A percentile compares a stretch with the other conserved stretches of the same genome.
Evolutionary conservation across 2,329 filamentous ascomycete genomes (phyloP).

Genomic region (Hypoxylon sp.): DNA sequence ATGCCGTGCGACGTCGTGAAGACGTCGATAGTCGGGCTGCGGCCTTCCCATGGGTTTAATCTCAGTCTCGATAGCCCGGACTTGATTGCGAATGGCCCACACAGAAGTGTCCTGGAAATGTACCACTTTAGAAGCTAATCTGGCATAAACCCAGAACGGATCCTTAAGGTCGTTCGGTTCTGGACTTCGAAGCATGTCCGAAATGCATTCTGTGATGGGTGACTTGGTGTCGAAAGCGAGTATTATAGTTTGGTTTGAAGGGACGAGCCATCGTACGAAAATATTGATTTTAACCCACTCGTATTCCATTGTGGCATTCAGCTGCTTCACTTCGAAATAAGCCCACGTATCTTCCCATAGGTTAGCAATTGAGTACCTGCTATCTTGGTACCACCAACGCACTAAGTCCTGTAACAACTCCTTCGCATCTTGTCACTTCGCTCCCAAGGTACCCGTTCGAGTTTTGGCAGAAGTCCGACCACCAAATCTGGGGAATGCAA

Average conservation of each 20-base stretch:
- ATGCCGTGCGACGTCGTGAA: conserved; percentile 63
- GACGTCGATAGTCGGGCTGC: conserved; percentile 53
- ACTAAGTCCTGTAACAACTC: background rate
- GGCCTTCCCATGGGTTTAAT: conserved; percentile 39
- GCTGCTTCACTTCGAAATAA: background rate
- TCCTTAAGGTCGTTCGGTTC: background rate
- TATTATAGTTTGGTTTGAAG: background rate
- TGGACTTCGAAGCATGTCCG: background rate
- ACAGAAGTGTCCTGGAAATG: background rate
- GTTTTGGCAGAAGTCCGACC: background rate
- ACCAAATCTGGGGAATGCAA: background rate
- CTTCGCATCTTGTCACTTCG: background rate
- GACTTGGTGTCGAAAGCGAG: background rate
- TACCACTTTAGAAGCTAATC: background rate
- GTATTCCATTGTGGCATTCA: background rate
- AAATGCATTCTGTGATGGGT: background rate
- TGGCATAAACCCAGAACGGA: conserved; percentile 1
- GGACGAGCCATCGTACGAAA: background rate
- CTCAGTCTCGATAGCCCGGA: background rate
- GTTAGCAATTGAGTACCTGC: background rate
- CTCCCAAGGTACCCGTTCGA: background rate
- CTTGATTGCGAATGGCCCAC: background rate
- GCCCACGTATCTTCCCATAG: background rate
- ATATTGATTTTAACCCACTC: background rate
- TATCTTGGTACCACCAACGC: background rate